These are phyloP conservation scores for Phytophthora hibernalis DNA, from an alignment of 352 stramenopile genomes.

Conservation along the genomic window DNA sequence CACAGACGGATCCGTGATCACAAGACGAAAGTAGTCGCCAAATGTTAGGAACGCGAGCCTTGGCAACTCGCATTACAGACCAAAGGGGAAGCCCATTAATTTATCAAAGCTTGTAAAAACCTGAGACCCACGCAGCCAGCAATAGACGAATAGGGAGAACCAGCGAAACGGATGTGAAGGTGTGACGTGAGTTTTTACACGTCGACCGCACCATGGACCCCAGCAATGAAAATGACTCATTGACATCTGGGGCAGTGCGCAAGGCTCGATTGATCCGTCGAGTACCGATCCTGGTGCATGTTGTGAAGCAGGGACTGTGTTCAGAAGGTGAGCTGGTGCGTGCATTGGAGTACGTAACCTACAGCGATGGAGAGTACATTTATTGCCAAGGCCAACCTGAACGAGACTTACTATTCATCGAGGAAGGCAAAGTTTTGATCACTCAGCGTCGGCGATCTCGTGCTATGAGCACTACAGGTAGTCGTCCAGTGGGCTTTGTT, in stretches of 20 bases:
- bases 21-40: slow-evolving; percentile 23
- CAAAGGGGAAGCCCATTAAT: slow-evolving; percentile 34
- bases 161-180: slow-evolving; percentile 18
- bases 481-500: slow-evolving; percentile 19
- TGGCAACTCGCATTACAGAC: slow-evolving; percentile 19
- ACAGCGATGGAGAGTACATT: slow-evolving; percentile 70
- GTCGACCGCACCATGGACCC: slow-evolving; percentile 16
- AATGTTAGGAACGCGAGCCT: slow-evolving; percentile 17
- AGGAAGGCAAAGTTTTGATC: slow-evolving; percentile 74
- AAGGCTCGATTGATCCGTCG: slow-evolving; percentile 53
- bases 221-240: slow-evolving; percentile 18
- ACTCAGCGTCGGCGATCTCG: slow-evolving; percentile 53
- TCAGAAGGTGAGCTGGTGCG: slow-evolving; percentile 50
- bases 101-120: slow-evolving; percentile 37
- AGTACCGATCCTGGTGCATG: slow-evolving; percentile 62
- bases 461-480: slow-evolving; percentile 23
- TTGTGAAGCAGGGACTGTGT: slow-evolving; percentile 54
- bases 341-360: slow-evolving; percentile 44
- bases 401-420: slow-evolving; percentile 73
- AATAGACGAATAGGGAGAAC: slow-evolving; percentile 16
- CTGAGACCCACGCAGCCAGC: slow-evolving; percentile 6
- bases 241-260: slow-evolving; percentile 40
- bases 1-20: slow-evolving; percentile 26
- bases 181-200: not conserved
- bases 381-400: slow-evolving; percentile 65